These are phyloP conservation scores for Lasiodiplodia theobromae DNA, from an alignment of 2,329 filamentous ascomycete genomes.

Conservation along the genomic window DNA sequence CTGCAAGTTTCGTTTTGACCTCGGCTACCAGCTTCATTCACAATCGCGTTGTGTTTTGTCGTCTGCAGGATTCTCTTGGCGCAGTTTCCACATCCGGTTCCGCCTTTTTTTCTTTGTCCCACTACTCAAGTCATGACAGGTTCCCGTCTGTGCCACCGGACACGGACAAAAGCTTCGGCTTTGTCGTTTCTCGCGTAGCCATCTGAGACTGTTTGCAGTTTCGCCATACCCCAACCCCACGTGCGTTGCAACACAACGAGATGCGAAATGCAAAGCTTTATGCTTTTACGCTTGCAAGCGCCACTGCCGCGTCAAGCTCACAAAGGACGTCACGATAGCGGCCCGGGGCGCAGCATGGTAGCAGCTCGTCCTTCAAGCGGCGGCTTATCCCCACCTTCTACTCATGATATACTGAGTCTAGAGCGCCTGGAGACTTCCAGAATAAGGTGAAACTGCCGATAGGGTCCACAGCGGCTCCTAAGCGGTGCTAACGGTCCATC, in stretches of 20 bases:
- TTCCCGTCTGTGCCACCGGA: not conserved
- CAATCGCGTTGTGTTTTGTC: not conserved
- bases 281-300: slow-evolving; percentile 6
- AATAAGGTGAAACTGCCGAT: slow-evolving; percentile 26
- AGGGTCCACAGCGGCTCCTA: slow-evolving; percentile 13
- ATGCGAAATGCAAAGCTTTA: not conserved
- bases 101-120: slow-evolving; percentile 15
- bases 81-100: slow-evolving; percentile 8
- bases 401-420: slow-evolving; percentile 19
- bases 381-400: slow-evolving; percentile 3
- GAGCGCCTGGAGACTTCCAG: slow-evolving; percentile 13
- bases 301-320: not conserved
- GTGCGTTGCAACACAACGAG: not conserved
- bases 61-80: not conserved
- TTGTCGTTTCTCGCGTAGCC: not conserved
- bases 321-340: not conserved
- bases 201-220: slow-evolving; percentile 19
- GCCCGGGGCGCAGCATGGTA: slow-evolving; percentile 2
- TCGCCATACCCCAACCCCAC: not conserved
- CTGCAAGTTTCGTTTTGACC: not conserved
- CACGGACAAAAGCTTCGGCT: not conserved
- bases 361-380: slow-evolving; percentile 5
- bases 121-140: not conserved
- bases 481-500: slow-evolving; percentile 14
- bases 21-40: not conserved